Conservation (phyloP, 2,329 filamentous ascomycete genomes). For the Fusarium clavum region DNA sequence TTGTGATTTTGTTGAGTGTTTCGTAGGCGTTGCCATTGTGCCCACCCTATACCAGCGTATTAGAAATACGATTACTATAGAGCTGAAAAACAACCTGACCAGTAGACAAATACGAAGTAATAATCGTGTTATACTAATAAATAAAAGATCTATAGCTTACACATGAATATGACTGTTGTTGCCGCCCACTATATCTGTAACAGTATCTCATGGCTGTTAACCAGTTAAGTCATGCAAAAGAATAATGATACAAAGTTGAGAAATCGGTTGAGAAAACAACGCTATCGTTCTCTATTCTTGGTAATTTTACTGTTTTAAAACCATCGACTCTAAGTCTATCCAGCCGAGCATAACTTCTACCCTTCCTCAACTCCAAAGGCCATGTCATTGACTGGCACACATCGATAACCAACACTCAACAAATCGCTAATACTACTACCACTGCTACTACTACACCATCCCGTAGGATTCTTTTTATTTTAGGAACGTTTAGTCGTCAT, state of each 20-base stretch:
- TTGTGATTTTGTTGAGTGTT: neutral
- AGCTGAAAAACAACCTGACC: too few relatives aligned
- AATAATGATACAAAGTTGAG: neutral
- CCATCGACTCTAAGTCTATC: slow-evolving; percentile 35
- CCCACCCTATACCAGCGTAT: neutral
- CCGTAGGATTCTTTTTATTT: slow-evolving; percentile 6
- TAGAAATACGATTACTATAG: too few relatives aligned
- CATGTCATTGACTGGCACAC: slow-evolving; percentile 20
- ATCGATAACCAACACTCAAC: slow-evolving; percentile 36
- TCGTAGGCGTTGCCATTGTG: neutral
- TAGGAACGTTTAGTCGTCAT: slow-evolving; percentile 6
- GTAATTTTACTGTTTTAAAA: slow-evolving; percentile 27
- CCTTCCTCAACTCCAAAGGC: slow-evolving; percentile 42
- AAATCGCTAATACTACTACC: slow-evolving; percentile 28
- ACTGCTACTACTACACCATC: slow-evolving; percentile 29
- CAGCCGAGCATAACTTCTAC: slow-evolving; percentile 31
- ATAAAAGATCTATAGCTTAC: neutral
- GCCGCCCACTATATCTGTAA: neutral
- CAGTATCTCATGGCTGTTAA: neutral
- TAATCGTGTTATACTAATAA: too few relatives aligned
- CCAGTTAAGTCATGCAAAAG: neutral
- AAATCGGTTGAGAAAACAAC: slow-evolving; percentile 4
- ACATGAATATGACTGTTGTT: neutral
- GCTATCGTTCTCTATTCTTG: slow-evolving; percentile 18
- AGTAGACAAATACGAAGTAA: too few relatives aligned